Conservation (phyloP, 2,329 filamentous ascomycete species). For the Penicillium palitans region DNA sequence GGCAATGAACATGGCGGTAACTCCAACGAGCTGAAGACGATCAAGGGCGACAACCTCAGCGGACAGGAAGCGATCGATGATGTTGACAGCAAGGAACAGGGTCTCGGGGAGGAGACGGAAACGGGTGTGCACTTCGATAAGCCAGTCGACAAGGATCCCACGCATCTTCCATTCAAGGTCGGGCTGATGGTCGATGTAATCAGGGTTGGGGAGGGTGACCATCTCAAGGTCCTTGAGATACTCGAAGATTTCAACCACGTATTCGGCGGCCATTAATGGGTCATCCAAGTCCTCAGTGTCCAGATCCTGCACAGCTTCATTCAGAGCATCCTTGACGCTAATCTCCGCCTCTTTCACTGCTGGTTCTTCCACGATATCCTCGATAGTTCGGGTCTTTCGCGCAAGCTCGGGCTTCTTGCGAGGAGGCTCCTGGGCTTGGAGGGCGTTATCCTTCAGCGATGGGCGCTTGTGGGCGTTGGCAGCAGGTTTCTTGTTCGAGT, state of each 20-base stretch:
- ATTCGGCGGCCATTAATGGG: constrained; percentile 96
- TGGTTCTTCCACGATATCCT: background rate
- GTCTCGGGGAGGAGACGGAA: constrained; percentile 96
- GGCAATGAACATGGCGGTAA: constrained; percentile 99
- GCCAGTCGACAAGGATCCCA: constrained; percentile 95
- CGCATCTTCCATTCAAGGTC: constrained; percentile 99
- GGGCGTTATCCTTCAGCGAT: constrained; percentile 59
- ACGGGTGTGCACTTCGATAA: constrained; percentile 95
- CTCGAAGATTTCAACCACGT: constrained; percentile 95
- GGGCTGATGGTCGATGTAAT: constrained; percentile 94
- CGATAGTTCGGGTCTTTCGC: constrained; percentile 38
- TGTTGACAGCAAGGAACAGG: constrained; percentile 94
- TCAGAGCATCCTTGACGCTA: constrained; percentile 41
- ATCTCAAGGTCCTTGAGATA: constrained; percentile 87
- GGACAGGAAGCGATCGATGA: constrained; percentile 96
- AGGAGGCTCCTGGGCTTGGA: constrained; percentile 62
- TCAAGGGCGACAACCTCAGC: constrained; percentile 94
- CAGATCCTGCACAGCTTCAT: constrained; percentile 56
- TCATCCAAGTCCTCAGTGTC: constrained; percentile 89
- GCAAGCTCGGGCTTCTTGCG: constrained; percentile 65
- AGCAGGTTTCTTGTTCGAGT: constrained; percentile 62
- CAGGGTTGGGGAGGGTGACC: constrained; percentile 77
- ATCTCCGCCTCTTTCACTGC: constrained; percentile 24
- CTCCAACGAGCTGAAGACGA: constrained; percentile 91
- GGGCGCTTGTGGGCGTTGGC: constrained; percentile 64